Evolutionary conservation across 805 yeast species (phyloP).

Genomic region (Wickerhamomyces queroliae): DNA sequence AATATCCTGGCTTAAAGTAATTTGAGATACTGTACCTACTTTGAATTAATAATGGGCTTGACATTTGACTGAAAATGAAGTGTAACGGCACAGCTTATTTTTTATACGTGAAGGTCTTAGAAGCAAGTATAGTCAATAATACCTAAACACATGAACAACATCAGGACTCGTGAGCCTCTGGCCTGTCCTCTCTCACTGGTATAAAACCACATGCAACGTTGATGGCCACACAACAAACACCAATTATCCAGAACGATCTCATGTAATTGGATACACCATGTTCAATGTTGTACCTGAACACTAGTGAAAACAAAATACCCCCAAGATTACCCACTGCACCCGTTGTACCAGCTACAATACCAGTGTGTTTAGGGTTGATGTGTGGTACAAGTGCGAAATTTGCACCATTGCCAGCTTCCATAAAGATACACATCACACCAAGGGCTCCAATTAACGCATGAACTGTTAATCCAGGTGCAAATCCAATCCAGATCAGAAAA

Average conservation of each 20-base stretch:
- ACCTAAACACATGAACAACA: too few species aligned
- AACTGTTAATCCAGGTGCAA: conserved; percentile 21
- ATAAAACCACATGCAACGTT: conserved; percentile 17
- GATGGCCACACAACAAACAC: conserved; percentile 22
- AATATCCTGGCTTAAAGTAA: too few species aligned
- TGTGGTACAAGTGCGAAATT: conserved; percentile 30
- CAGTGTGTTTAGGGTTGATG: conserved; percentile 28
- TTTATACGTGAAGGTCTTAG: too few species aligned
- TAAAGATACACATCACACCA: conserved; percentile 25
- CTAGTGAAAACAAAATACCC: conserved; percentile 29
- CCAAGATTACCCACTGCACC: conserved; percentile 33
- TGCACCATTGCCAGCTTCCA: conserved; percentile 36
- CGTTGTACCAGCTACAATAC: conserved; percentile 30
- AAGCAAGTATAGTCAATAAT: too few species aligned
- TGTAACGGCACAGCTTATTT: too few species aligned
- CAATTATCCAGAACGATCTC: conserved; percentile 28
- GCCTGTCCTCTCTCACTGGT: conserved; percentile 23
- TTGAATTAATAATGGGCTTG: too few species aligned
- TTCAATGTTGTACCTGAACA: conserved; percentile 25
- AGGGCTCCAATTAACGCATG: conserved; percentile 25
- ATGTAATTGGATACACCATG: conserved; percentile 24
- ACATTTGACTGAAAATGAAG: too few species aligned
- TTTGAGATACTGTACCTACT: too few species aligned
- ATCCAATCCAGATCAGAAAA: conserved; percentile 30
- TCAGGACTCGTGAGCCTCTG: too few species aligned